Base-by-base conservation (phyloP, 805 yeast genomes). In the Saturnispora sanitii region DNA sequence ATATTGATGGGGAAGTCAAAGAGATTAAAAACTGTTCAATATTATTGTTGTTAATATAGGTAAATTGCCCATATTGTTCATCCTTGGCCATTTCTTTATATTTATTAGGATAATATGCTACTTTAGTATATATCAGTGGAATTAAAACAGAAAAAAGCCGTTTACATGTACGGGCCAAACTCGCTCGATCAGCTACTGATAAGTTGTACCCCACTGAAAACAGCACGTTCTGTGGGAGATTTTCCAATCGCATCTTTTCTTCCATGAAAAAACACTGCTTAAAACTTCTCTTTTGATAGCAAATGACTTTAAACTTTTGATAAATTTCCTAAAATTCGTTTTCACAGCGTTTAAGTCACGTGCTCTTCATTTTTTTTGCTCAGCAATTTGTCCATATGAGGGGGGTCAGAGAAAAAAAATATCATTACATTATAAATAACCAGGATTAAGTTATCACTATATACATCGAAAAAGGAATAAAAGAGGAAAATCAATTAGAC, bases 21-120 rank as follows among this genome's bases (percentile, higher is more conserved):
- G 51, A 47, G 2, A 34, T 23, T 12, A 59, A 50, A 27, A 59
- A 51, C 2, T n/a, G 6, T 0, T 18, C 13, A 9, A 53, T 30
- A 22, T 46, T 51, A 0, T 33, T 18, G 6, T 37, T 18, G 12
- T 35, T 33, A 5, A 46, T 3, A 17, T 39, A 8, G 5, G 42
- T 42, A 4, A 37, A 19, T 23, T 39, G 30, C 19, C 36, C 41
- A 6, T 4, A 15, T 1, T 19, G 25, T 12, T 43, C 40, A 27
- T 42, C 43, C 18, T 50, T 53, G 37, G 51, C 51, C 3, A 18
- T 20, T 4, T 41, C 34, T 21, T 40, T 18, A 16, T 38, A 27
- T 11, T 28, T 7, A 8, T 32, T 22, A 3, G 18, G 34, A 16
- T 13, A 20, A 15, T 45, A 47, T 27, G 40, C 28, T 23, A 43